A percentile compares a stretch with the other conserved stretches of the same genome.
These are phyloP conservation scores for Cyberlindnera maritima DNA, from an alignment of 805 yeast species.

Conservation along the genomic window DNA sequence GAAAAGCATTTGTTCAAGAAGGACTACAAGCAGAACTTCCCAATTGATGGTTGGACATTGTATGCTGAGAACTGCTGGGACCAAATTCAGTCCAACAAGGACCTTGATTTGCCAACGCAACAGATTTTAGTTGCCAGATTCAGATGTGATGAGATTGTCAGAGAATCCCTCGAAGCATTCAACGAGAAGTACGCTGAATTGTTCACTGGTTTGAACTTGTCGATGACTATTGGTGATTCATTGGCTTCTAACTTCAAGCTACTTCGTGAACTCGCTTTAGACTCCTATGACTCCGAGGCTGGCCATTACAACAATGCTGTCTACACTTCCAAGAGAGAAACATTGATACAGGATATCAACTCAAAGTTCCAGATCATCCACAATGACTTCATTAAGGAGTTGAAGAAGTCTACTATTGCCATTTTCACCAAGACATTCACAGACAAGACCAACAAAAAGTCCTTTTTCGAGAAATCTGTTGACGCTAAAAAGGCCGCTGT, in stretches of 20 bases:
- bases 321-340: slow-evolving; percentile 57
- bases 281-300: slow-evolving; percentile 65
- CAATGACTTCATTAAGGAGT: slow-evolving; percentile 36
- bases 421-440: slow-evolving; percentile 29
- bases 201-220: slow-evolving; percentile 10
- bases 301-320: slow-evolving; percentile 69
- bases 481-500: slow-evolving; percentile 29
- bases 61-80: slow-evolving; percentile 93
- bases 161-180: slow-evolving; percentile 31
- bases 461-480: slow-evolving; percentile 33
- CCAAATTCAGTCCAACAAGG: slow-evolving; percentile 89
- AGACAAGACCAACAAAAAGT: slow-evolving; percentile 29
- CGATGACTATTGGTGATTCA: slow-evolving; percentile 20
- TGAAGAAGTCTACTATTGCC: slow-evolving; percentile 34
- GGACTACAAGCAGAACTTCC: slow-evolving; percentile 79
- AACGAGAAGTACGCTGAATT: slow-evolving; percentile 8
- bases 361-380: slow-evolving; percentile 43
- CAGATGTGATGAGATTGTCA: slow-evolving; percentile 86
- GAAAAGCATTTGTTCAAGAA: slow-evolving; percentile 49
- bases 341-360: slow-evolving; percentile 49
- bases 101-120: slow-evolving; percentile 94
- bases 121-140: slow-evolving; percentile 92
- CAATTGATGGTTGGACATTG: slow-evolving; percentile 94
- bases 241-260: slow-evolving; percentile 43
- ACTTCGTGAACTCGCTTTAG: slow-evolving; percentile 46